phyloP scores from a whole-genome alignment of 345 rosid genomes.

The Litchi chinensis region DNA sequence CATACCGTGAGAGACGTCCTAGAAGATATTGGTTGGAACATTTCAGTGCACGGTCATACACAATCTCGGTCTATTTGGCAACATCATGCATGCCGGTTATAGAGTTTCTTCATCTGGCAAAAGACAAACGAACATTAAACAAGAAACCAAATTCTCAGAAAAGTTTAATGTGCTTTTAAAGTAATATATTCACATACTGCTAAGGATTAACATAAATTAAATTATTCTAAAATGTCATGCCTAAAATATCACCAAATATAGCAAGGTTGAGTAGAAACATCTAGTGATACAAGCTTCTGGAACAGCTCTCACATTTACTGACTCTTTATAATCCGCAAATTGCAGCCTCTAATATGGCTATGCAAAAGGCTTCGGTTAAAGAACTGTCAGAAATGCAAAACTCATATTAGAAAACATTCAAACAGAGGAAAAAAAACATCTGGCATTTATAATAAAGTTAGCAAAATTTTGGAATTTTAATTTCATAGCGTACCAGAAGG shows the following conservation, averaged over 20 bases:
- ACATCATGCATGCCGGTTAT: slow-evolving; percentile 97
- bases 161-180: background rate
- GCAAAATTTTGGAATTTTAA: background rate
- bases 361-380: slow-evolving; percentile 97
- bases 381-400: slow-evolving; percentile 58
- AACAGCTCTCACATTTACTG: slow-evolving; percentile 92
- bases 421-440: background rate
- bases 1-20: slow-evolving; percentile 68
- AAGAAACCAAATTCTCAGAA: slow-evolving; percentile 1
- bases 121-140: slow-evolving; percentile 1
- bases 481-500: background rate
- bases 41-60: slow-evolving; percentile 73
- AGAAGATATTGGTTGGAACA: slow-evolving; percentile 64
- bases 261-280: background rate
- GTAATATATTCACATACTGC: slow-evolving; percentile 42
- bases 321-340: slow-evolving; percentile 94
- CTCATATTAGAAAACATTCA: background rate
- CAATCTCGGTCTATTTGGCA: slow-evolving; percentile 88
- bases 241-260: background rate
- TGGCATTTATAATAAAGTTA: too few species aligned
- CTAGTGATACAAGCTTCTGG: slow-evolving; percentile 68
- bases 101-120: slow-evolving; percentile 73
- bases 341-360: slow-evolving; percentile 96
- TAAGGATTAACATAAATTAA: slow-evolving; percentile 14
- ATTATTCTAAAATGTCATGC: background rate